phyloP scores from a whole-genome alignment of 345 rosid species.

The Erucastrum elatum region DNA sequence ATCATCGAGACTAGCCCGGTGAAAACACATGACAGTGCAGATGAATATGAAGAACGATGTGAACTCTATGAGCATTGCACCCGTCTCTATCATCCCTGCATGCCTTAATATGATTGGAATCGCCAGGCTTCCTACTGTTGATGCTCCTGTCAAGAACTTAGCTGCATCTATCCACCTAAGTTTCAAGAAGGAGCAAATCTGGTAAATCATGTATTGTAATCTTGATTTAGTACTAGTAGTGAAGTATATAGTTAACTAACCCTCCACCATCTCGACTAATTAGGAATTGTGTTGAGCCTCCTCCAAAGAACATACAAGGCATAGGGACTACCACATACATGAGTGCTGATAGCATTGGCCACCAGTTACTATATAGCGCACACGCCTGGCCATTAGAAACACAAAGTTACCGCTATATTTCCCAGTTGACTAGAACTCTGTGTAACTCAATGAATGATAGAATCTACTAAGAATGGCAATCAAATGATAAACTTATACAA shows the following conservation, averaged over 20 bases:
- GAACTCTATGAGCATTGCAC: constrained; percentile 94
- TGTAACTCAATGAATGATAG: neutral
- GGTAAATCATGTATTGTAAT: neutral
- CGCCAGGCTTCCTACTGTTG: constrained; percentile 84
- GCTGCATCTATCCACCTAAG: constrained; percentile 96
- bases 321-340: constrained; percentile 96
- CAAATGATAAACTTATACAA: constrained; percentile 5
- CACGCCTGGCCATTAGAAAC: constrained; percentile 62
- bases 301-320: constrained; percentile 98
- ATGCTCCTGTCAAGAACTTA: constrained; percentile 92
- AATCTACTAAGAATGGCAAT: neutral
- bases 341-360: constrained; percentile 98
- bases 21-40: constrained; percentile 89
- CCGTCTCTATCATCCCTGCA: constrained; percentile 84
- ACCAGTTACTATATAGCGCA: constrained; percentile 89
- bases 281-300: constrained; percentile 89
- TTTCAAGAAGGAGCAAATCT: neutral
- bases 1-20: constrained; percentile 74
- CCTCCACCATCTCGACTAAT: constrained; percentile 93
- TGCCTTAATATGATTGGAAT: constrained; percentile 91
- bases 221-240: neutral
- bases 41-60: constrained; percentile 91
- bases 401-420: neutral
- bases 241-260: constrained; percentile 48
- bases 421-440: neutral